Conservation (phyloP, 176 grass and related monocot genomes). For the Pontederia paniculata region DNA sequence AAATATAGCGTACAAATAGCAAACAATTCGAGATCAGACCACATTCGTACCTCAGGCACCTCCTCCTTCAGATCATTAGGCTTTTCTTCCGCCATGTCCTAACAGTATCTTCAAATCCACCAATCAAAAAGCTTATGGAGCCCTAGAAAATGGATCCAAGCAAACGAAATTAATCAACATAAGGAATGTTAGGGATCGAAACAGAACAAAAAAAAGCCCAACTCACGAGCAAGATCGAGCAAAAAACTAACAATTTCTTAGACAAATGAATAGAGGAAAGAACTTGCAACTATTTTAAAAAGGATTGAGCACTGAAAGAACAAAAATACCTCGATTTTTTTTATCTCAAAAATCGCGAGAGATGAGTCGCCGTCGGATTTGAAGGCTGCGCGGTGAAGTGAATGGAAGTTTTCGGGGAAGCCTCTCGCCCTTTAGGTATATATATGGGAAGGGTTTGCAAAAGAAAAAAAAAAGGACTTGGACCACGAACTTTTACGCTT, state of each 20-base stretch:
- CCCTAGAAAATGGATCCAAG: background rate
- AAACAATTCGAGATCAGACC: background rate
- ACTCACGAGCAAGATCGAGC: background rate
- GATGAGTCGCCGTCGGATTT: too few species aligned
- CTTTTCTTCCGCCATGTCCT: conserved; percentile 37
- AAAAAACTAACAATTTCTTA: background rate
- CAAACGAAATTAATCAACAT: background rate
- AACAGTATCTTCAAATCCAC: background rate
- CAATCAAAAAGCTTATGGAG: background rate
- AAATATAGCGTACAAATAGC: too few species aligned
- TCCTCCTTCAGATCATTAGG: conserved; percentile 34
- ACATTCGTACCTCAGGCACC: conserved; percentile 22
- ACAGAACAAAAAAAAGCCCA: background rate
- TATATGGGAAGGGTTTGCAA: too few species aligned
- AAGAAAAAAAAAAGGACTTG: too few species aligned
- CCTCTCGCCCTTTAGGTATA: too few species aligned
- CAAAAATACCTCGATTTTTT: background rate
- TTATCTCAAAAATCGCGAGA: background rate
- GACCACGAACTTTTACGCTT: too few species aligned
- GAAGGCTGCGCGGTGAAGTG: too few species aligned
- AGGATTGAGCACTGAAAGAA: background rate
- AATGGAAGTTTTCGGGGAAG: too few species aligned
- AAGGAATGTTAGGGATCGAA: background rate
- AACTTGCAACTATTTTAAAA: too few species aligned
- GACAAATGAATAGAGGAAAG: background rate